Conservation (phyloP, 1,139 yeast genomes). For the Yamadazyma atlantica region DNA sequence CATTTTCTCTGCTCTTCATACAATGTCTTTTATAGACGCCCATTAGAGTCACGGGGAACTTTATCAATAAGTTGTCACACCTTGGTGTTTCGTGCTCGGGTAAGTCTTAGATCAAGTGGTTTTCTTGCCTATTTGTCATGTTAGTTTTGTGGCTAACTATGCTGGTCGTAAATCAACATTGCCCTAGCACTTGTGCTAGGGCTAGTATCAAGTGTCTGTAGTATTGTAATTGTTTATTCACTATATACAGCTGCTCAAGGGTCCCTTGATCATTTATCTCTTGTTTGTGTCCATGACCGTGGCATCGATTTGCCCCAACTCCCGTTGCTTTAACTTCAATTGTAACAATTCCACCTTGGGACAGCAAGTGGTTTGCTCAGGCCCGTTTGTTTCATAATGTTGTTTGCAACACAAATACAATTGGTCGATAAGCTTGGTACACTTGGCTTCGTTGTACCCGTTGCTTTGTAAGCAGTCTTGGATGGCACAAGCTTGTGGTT, state of each 20-base stretch:
- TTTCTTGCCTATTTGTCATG: slow-evolving; percentile 67
- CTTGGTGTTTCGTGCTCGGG: slow-evolving; percentile 84
- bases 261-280: slow-evolving; percentile 10
- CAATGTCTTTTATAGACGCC: slow-evolving; percentile 91
- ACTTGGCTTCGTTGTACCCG: slow-evolving; percentile 61
- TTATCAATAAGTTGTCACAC: slow-evolving; percentile 48
- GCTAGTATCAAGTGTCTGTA: no score
- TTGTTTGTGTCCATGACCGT: slow-evolving; percentile 28
- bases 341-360: slow-evolving; percentile 57
- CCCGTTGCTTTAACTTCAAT: slow-evolving; percentile 58
- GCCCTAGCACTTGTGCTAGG: no score
- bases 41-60: slow-evolving; percentile 86
- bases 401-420: slow-evolving; percentile 60
- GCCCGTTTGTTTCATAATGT: slow-evolving; percentile 54
- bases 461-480: slow-evolving; percentile 59
- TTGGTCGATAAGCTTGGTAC: slow-evolving; percentile 57
- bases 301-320: slow-evolving; percentile 54
- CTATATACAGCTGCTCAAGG: slow-evolving; percentile 3
- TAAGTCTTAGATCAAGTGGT: slow-evolving; percentile 70
- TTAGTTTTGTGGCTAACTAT: slow-evolving; percentile 50
- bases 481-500: slow-evolving; percentile 67
- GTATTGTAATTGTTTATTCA: not conserved
- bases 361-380: slow-evolving; percentile 62
- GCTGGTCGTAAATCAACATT: slow-evolving; percentile 73
- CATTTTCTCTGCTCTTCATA: slow-evolving; percentile 28